phyloP scores from a whole-genome alignment of 2,329 filamentous ascomycete species.

The Metarhizium album region DNA sequence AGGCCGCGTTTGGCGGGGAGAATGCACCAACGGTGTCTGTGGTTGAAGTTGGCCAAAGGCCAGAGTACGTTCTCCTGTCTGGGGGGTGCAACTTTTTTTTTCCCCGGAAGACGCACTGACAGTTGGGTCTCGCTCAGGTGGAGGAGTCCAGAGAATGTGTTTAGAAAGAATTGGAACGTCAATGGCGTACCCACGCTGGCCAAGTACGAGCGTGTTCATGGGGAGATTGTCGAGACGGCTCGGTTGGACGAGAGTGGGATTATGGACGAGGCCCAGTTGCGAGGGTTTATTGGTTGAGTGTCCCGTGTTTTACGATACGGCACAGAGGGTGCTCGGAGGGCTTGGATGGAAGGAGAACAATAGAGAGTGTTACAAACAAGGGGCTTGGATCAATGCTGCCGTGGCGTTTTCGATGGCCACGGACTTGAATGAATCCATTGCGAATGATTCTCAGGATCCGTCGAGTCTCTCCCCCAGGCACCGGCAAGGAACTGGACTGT shows the following conservation, averaged over 20 bases:
- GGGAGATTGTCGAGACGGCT: conserved; percentile 11
- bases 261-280: conserved; percentile 1
- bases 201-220: conserved; percentile 21
- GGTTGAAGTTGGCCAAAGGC: conserved; percentile 24
- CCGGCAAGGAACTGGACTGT: too few relatives aligned
- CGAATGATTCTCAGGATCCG: background rate
- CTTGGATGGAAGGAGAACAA: too few relatives aligned
- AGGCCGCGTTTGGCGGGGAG: conserved; percentile 17
- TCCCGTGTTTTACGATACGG: too few relatives aligned
- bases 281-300: conserved; percentile 3
- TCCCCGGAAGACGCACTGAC: background rate
- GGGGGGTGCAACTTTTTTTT: too few relatives aligned
- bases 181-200: conserved; percentile 23
- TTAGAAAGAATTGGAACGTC: conserved; percentile 23
- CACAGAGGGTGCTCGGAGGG: background rate
- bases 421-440: background rate
- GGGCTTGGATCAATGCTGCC: background rate
- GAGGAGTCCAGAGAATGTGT: conserved; percentile 22
- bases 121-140: conserved; percentile 18
- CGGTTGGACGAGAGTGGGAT: conserved; percentile 7
- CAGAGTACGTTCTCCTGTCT: conserved; percentile 18
- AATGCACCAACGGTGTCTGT: conserved; percentile 16
- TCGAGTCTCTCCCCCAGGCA: background rate
- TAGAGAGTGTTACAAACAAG: background rate
- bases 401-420: too few relatives aligned